phyloP scores from a whole-genome alignment of 148 eudicot genomes.

The Vaccinium vitisidaea region DNA sequence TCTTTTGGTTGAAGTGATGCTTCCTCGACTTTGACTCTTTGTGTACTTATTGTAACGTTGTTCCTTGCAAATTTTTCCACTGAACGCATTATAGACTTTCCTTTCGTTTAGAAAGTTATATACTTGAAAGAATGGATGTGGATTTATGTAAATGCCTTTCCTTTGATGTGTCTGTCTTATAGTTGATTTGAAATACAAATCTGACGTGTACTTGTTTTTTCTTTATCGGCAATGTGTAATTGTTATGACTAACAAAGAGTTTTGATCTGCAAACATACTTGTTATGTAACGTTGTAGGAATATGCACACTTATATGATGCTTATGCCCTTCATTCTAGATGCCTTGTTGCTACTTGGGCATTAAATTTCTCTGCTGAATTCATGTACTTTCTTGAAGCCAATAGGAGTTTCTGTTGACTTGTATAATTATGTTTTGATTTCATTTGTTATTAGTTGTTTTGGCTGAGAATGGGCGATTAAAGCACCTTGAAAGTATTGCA shows the following conservation, averaged over 20 bases:
- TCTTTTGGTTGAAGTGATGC: too few species aligned
- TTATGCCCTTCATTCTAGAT: not conserved
- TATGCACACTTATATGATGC: not conserved
- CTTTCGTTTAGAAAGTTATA: not conserved
- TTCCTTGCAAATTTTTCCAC: not conserved
- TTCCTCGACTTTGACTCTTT: too few species aligned
- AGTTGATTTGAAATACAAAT: not conserved
- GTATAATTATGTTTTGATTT: slow-evolving; percentile 2
- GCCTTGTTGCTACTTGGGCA: not conserved
- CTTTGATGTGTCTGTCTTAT: not conserved
- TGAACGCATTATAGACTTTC: too few species aligned
- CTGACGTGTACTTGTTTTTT: not conserved
- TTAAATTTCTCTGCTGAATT: not conserved
- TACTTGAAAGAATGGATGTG: not conserved
- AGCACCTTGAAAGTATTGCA: slow-evolving; percentile 50
- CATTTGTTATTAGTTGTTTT: slow-evolving; percentile 41
- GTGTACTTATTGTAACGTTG: not conserved
- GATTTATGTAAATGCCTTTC: not conserved
- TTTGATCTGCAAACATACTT: not conserved
- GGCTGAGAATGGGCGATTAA: slow-evolving; percentile 82
- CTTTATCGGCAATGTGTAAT: not conserved
- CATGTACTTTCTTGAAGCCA: not conserved
- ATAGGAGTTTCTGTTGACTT: not conserved
- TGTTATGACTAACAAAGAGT: not conserved
- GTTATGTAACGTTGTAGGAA: not conserved